These are phyloP conservation scores for Candida germanica DNA, from an alignment of 805 yeast genomes.

Conservation along the genomic window DNA sequence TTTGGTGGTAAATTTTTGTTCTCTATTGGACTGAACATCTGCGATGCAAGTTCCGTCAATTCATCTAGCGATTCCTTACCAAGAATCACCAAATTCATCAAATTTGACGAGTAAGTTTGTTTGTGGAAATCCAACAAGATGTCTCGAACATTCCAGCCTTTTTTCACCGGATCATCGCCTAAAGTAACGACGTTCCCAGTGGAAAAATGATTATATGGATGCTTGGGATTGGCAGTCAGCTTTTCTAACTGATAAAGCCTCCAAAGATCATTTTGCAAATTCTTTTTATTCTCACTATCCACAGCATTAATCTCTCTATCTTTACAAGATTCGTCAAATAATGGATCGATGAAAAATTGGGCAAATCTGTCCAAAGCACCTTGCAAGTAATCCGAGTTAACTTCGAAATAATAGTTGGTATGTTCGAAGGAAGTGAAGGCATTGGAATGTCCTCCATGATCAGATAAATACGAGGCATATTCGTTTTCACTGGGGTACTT, in stretches of 20 bases:
- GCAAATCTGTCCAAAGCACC: conserved; percentile 93
- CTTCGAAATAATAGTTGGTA: conserved; percentile 89
- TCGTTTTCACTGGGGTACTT: conserved; percentile 76
- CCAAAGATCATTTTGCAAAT: conserved; percentile 87
- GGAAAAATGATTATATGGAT: conserved; percentile 84
- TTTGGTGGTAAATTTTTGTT: conserved; percentile 42
- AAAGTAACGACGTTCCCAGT: conserved; percentile 85
- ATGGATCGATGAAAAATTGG: conserved; percentile 85
- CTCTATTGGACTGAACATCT: conserved; percentile 60
- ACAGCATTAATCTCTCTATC: conserved; percentile 94
- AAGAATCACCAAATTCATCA: conserved; percentile 82
- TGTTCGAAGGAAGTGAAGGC: conserved; percentile 89
- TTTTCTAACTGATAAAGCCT: conserved; percentile 82
- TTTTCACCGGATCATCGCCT: conserved; percentile 55
- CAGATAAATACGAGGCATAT: conserved; percentile 67
- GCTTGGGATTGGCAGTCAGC: conserved; percentile 64
- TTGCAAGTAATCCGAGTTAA: conserved; percentile 67
- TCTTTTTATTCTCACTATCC: conserved; percentile 93
- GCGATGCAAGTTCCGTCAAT: conserved; percentile 66
- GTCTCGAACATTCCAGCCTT: conserved; percentile 74
- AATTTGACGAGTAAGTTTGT: conserved; percentile 73
- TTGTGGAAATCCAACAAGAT: conserved; percentile 74
- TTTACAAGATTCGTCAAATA: conserved; percentile 70
- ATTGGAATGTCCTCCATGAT: conserved; percentile 85
- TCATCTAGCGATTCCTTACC: conserved; percentile 78